phyloP scores from a whole-genome alignment of 73 alveolate species.

The Uronychia setigera region DNA sequence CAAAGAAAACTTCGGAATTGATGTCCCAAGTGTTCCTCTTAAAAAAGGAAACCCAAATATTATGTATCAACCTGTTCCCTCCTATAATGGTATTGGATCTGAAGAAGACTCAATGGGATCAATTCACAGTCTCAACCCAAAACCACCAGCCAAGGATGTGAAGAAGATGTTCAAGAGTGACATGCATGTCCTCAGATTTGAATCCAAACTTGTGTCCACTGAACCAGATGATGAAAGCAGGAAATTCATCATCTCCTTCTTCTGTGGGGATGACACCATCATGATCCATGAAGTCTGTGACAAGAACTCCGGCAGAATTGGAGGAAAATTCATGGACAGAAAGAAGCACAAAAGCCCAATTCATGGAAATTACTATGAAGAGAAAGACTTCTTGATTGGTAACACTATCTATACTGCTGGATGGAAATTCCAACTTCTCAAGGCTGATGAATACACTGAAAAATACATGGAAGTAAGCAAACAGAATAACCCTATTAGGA shows the following conservation, averaged over 20 bases:
- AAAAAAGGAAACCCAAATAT: slow-evolving; percentile 76
- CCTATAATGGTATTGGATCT: slow-evolving; percentile 95
- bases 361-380: slow-evolving; percentile 65
- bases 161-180: slow-evolving; percentile 90
- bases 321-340: slow-evolving; percentile 81
- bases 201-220: slow-evolving; percentile 82
- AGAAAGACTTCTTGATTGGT: slow-evolving; percentile 86
- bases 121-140: slow-evolving; percentile 82
- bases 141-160: slow-evolving; percentile 87
- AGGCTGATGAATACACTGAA: slow-evolving; percentile 90
- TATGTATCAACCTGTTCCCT: slow-evolving; percentile 89
- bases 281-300: slow-evolving; percentile 90
- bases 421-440: slow-evolving; percentile 75
- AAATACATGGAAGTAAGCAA: slow-evolving; percentile 74
- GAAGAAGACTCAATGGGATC: slow-evolving; percentile 94
- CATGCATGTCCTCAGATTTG: slow-evolving; percentile 88
- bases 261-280: slow-evolving; percentile 93
- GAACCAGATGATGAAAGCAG: slow-evolving; percentile 92
- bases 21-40: slow-evolving; percentile 74
- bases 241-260: slow-evolving; percentile 87
- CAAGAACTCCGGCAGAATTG: slow-evolving; percentile 81
- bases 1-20: slow-evolving; percentile 74
- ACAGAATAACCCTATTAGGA: too few relatives aligned
- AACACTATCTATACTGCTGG: slow-evolving; percentile 72
- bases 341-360: slow-evolving; percentile 82